Conservation (phyloP, 179 eudicot species). For the Heliamphora pulchella region DNA sequence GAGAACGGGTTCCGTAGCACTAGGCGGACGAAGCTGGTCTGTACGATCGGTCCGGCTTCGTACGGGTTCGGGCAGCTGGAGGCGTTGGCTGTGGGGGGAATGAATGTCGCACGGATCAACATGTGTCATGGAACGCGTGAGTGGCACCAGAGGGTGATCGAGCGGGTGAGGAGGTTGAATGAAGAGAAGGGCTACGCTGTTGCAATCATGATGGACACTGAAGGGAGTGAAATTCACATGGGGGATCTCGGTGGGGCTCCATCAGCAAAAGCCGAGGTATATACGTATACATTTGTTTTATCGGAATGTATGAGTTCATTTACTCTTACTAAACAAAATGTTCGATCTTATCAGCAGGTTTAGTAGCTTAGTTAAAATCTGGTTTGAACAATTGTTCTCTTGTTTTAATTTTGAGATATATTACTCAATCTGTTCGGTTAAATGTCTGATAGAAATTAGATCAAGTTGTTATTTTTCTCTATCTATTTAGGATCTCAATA, state of each 20-base stretch:
- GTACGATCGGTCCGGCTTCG: conserved; percentile 76
- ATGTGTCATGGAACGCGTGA: conserved; percentile 78
- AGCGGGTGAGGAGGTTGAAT: conserved; percentile 69
- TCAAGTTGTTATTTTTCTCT: not conserved
- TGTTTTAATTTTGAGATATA: not conserved
- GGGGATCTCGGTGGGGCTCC: conserved; percentile 66
- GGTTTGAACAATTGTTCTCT: not conserved
- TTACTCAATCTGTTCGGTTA: not conserved
- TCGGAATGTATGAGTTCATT: not conserved
- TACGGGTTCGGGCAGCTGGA: conserved; percentile 62
- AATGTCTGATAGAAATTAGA: not conserved
- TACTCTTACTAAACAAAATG: not conserved
- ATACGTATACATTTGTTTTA: not conserved
- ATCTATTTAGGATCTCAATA: not conserved
- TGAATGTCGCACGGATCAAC: conserved; percentile 85
- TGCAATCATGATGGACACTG: conserved; percentile 84
- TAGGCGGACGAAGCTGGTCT: conserved; percentile 67
- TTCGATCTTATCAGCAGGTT: not conserved
- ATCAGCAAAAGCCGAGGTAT: conserved; percentile 81
- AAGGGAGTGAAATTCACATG: conserved; percentile 97
- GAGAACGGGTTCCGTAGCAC: conserved; percentile 70
- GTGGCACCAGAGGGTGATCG: conserved; percentile 74
- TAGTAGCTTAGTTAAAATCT: not conserved
- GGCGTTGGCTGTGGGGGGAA: conserved; percentile 75
- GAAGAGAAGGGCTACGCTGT: conserved; percentile 82